Conservation (phyloP, 106 monocot species). For the Dendrobium officinale region DNA sequence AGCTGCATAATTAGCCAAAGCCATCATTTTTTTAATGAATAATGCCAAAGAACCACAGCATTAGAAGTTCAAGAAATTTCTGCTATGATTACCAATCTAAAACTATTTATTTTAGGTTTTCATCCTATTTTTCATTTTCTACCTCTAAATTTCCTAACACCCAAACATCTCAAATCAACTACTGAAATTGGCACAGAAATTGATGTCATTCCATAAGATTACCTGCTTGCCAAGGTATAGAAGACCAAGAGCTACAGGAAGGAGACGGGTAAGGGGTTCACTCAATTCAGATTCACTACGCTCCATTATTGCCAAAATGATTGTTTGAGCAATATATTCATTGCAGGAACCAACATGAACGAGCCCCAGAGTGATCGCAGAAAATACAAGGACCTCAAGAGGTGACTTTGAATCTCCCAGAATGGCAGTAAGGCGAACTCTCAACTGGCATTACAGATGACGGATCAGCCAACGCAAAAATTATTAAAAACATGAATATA, state of each 20-base stretch:
- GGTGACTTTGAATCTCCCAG: constrained; percentile 68
- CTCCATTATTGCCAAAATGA: constrained; percentile 85
- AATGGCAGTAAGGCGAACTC: constrained; percentile 39
- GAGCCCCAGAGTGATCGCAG: constrained; percentile 74
- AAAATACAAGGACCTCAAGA: constrained; percentile 86
- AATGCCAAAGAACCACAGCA: too few relatives aligned
- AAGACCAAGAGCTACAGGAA: constrained; percentile 97
- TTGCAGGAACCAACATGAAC: constrained; percentile 92
- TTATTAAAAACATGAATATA: not conserved
- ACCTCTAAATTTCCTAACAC: not conserved
- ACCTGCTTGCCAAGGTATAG: constrained; percentile 99
- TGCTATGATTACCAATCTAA: not conserved
- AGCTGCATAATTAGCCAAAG: too few relatives aligned
- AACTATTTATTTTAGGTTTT: not conserved
- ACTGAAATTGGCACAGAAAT: not conserved
- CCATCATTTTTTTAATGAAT: too few relatives aligned
- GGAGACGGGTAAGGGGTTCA: constrained; percentile 79
- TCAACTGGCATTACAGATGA: constrained; percentile 41
- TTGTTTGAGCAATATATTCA: constrained; percentile 92
- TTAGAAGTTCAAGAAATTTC: not conserved
- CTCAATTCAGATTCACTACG: constrained; percentile 77
- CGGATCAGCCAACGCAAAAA: not conserved
- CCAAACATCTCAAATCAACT: not conserved
- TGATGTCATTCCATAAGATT: constrained; percentile 1
- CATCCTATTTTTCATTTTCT: not conserved